These are phyloP conservation scores for Polyporus tsugae DNA, from an alignment of 1,284 basidiomycete species.

Conservation along the genomic window DNA sequence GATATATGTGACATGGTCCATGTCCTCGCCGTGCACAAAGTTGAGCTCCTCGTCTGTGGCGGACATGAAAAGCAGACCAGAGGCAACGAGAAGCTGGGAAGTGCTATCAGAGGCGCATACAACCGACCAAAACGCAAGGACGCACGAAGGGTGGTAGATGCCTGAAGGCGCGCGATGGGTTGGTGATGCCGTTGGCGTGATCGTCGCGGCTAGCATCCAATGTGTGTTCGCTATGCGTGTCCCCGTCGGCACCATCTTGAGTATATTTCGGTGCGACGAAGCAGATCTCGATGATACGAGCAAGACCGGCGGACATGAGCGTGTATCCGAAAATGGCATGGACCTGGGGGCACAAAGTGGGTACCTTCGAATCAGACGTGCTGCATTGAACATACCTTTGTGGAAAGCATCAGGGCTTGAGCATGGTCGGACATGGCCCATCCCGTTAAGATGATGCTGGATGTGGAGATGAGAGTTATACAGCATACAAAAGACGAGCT, in stretches of 20 bases:
- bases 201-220: slow-evolving; percentile 51
- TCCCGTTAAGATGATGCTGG: slow-evolving; percentile 87
- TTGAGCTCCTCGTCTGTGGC: slow-evolving; percentile 90
- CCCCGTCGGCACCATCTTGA: slow-evolving; percentile 49
- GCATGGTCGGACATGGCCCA: slow-evolving; percentile 96
- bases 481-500: slow-evolving; percentile 15
- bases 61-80: slow-evolving; percentile 85
- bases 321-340: slow-evolving; percentile 88
- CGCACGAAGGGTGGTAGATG: slow-evolving; percentile 88
- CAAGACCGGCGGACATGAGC: slow-evolving; percentile 85
- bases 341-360: slow-evolving; percentile 57
- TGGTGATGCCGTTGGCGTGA: slow-evolving; percentile 37
- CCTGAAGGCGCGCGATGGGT: slow-evolving; percentile 72
- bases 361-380: background rate
- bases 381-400: slow-evolving; percentile 59
- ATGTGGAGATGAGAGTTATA: slow-evolving; percentile 11
- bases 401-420: slow-evolving; percentile 86
- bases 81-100: slow-evolving; percentile 68
- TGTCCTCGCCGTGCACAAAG: slow-evolving; percentile 70
- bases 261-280: slow-evolving; percentile 62
- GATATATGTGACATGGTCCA: slow-evolving; percentile 92
- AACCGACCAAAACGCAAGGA: slow-evolving; percentile 25
- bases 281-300: slow-evolving; percentile 89
- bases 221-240: slow-evolving; percentile 71
- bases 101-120: background rate